phyloP scores from a whole-genome alignment of 257 asterid species.

The Avicennia marina region DNA sequence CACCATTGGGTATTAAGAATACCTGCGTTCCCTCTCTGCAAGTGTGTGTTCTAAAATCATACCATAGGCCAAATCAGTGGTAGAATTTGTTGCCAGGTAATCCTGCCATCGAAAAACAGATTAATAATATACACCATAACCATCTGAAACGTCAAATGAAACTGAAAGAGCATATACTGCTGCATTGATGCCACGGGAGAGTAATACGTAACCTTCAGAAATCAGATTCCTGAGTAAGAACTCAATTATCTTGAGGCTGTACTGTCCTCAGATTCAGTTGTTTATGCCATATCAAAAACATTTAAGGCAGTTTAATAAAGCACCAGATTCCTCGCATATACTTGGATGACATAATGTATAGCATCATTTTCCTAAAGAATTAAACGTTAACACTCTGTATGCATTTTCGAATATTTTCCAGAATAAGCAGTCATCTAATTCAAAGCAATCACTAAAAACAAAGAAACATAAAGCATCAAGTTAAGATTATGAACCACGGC shows the following conservation, averaged over 20 bases:
- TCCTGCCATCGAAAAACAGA: constrained; percentile 54
- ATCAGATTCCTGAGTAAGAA: constrained; percentile 2
- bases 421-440: not conserved
- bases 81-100: constrained; percentile 68
- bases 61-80: constrained; percentile 87
- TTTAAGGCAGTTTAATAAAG: not conserved
- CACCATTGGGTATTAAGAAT: constrained; percentile 10
- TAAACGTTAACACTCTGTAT: not conserved
- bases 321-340: not conserved
- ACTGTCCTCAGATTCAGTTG: constrained; percentile 1
- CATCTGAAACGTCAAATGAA: constrained; percentile 6
- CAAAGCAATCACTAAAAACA: not conserved
- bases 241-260: constrained; percentile 1
- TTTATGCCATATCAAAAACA: not conserved
- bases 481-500: not conserved
- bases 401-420: not conserved
- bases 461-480: not conserved
- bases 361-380: constrained; percentile 1
- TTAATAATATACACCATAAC: constrained; percentile 14
- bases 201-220: constrained; percentile 3
- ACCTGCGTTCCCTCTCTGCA: constrained; percentile 99
- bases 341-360: not conserved
- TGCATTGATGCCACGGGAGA: constrained; percentile 7
- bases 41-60: constrained; percentile 96
- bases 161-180: constrained; percentile 1